Evolutionary conservation across 106 monocot genomes (phyloP).

Genomic region (Dendrobium huoshanense): DNA sequence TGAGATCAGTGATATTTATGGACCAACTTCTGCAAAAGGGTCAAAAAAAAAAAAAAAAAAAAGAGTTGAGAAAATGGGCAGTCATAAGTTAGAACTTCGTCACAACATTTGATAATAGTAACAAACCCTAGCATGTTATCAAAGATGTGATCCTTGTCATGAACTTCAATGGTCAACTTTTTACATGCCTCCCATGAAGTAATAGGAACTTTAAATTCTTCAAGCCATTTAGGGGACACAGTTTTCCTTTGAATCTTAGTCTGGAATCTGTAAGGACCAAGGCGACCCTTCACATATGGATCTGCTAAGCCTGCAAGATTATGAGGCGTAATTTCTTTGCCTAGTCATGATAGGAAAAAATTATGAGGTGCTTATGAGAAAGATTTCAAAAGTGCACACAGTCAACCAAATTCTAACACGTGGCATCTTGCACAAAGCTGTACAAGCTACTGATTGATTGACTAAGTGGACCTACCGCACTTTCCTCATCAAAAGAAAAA

Average conservation of each 20-base stretch:
- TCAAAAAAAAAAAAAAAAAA: no score
- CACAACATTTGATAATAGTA: slow-evolving; percentile 6
- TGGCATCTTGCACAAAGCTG: no score
- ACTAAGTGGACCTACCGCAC: no score
- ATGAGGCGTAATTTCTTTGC: background rate
- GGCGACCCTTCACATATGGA: slow-evolving; percentile 81
- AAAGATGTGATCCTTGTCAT: slow-evolving; percentile 78
- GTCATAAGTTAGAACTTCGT: background rate
- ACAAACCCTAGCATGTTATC: slow-evolving; percentile 51
- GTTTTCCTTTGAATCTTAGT: slow-evolving; percentile 77
- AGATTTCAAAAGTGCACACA: no score
- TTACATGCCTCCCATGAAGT: slow-evolving; percentile 78
- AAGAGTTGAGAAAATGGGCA: background rate
- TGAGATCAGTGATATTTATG: slow-evolving; percentile 48
- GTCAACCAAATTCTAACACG: no score
- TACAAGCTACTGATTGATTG: no score
- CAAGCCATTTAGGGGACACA: slow-evolving; percentile 73
- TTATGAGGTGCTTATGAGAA: background rate
- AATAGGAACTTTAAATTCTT: slow-evolving; percentile 77
- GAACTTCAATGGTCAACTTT: slow-evolving; percentile 50
- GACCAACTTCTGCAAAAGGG: slow-evolving; percentile 41
- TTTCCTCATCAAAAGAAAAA: background rate
- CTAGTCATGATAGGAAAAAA: background rate
- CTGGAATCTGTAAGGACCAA: slow-evolving; percentile 67
- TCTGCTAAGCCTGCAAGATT: slow-evolving; percentile 62